Base-by-base conservation (phyloP, 2,329 filamentous ascomycete species). In the Fusarium pilosicola region DNA sequence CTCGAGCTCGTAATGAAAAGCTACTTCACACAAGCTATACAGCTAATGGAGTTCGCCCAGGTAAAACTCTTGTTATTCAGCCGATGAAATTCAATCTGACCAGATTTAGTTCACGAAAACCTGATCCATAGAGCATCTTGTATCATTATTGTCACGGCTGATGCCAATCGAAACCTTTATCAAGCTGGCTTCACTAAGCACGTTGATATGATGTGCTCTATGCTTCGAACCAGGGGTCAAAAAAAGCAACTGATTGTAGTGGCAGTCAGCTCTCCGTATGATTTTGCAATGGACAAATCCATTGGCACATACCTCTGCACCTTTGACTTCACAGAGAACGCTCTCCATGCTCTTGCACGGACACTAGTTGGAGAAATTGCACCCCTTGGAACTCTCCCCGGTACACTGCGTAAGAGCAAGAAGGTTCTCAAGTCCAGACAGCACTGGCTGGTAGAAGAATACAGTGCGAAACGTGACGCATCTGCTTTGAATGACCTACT, bases 171-270 rank as follows among this genome's bases (percentile, higher is more conserved):
- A 45, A 98, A 98, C 79, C 85, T 97, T 20, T 98, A 98, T 79
- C 96, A 98, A 81, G 91, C 94, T 57, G 95, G 95, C 1, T 98
- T 98, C 80, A 96, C 96, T 5, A 98, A 98, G 80, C 96, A 98
- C 75, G 94, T 98, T 14, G 93, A 95, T 18, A 96, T 97, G 92
- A 96, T 98, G 83, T 98, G 95, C 83, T 94, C 93, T 28, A 93
- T 95, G 89, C 88, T 94, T 65, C 90, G 91, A 12, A 90, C 92
- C 12, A 89, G 89, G 20, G 93, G 93, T 5, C 93, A 95, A 79
- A 94, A 96, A 81, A 98, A 97, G 83, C 94, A 95, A 2, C 84
- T 98, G 42, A 91, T 98, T 30, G 96, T 98, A 7, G 93, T 98
- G 13, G 93, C 96, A 2, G 95, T 97, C 75, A 97, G 95, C 82